Evolutionary conservation across 2,329 filamentous ascomycete species (phyloP).

Genomic region (Microdochium bolleyi): DNA sequence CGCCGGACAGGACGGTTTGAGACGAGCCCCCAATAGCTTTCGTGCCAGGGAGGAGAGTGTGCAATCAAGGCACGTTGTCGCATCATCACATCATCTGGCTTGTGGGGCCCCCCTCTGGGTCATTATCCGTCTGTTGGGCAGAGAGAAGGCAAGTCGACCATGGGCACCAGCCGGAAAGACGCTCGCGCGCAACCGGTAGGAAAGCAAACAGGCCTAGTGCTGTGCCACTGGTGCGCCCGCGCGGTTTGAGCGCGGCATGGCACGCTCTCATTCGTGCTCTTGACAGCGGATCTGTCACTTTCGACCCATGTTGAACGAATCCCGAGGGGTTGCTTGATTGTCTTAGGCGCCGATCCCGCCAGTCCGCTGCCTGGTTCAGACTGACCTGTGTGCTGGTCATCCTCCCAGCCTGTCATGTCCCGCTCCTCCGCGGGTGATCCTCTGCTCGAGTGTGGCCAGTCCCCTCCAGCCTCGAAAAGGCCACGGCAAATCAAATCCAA

Average conservation of each 20-base stretch:
- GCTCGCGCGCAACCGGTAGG: too few species aligned
- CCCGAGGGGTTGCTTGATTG: not conserved
- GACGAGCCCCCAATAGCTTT: not conserved
- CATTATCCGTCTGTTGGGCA: not conserved
- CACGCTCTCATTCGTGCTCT: not conserved
- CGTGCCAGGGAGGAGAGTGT: not conserved
- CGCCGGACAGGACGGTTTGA: not conserved
- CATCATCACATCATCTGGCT: not conserved
- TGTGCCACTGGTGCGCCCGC: not conserved
- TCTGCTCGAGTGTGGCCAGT: too few species aligned
- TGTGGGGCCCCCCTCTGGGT: not conserved
- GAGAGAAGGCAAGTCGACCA: not conserved
- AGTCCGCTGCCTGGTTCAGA: not conserved
- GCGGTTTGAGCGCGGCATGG: not conserved
- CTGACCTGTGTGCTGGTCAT: not conserved
- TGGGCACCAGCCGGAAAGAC: too few species aligned
- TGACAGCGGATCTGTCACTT: not conserved
- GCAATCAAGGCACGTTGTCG: not conserved
- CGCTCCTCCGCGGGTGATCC: not conserved
- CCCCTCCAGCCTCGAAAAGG: too few species aligned
- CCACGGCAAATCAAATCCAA: too few species aligned
- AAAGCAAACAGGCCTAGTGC: not conserved
- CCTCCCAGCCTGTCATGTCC: not conserved
- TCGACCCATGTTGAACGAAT: not conserved
- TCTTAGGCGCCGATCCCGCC: not conserved